Percentiles rank a stretch among this genome's conserved stretches.
Evolutionary conservation across 306 rosid species (phyloP).

Genomic region (Acacia crassicarpa): DNA sequence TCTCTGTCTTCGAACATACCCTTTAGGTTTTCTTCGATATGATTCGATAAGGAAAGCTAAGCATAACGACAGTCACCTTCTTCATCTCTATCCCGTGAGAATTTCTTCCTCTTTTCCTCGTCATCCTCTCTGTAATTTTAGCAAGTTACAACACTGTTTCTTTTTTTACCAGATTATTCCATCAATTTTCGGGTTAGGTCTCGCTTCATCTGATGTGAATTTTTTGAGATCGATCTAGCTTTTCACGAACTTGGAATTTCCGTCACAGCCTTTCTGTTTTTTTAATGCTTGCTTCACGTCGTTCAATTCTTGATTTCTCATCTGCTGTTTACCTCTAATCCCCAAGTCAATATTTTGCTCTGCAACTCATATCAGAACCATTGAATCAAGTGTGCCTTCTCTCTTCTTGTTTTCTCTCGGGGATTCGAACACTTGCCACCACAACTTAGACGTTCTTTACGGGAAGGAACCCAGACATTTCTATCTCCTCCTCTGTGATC

Average conservation of each 20-base stretch:
- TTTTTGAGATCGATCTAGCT: not conserved
- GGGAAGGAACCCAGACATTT: not conserved
- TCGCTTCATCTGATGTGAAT: not conserved
- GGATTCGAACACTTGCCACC: not conserved
- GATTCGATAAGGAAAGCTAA: not conserved
- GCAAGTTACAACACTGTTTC: not conserved
- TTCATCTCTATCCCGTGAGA: conserved; percentile 24
- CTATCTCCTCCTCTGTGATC: not conserved
- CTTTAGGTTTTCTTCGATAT: conserved; percentile 33
- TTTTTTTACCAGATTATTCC: not conserved
- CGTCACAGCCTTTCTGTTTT: not conserved
- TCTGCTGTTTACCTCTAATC: not conserved
- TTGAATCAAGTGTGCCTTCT: conserved; percentile 12
- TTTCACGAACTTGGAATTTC: conserved; percentile 1
- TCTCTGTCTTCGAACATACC: not conserved
- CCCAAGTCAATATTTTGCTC: conserved; percentile 7
- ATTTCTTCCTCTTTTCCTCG: not conserved
- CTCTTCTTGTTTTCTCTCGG: not conserved
- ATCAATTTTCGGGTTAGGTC: conserved; percentile 16
- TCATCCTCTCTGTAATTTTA: not conserved
- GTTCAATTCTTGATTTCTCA: conserved; percentile 5
- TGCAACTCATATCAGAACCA: not conserved
- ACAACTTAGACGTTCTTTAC: not conserved
- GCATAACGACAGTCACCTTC: not conserved
- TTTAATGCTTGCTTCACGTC: not conserved